Base-by-base conservation (phyloP, 768 basidiomycete genomes). In the Paxillus involutus region DNA sequence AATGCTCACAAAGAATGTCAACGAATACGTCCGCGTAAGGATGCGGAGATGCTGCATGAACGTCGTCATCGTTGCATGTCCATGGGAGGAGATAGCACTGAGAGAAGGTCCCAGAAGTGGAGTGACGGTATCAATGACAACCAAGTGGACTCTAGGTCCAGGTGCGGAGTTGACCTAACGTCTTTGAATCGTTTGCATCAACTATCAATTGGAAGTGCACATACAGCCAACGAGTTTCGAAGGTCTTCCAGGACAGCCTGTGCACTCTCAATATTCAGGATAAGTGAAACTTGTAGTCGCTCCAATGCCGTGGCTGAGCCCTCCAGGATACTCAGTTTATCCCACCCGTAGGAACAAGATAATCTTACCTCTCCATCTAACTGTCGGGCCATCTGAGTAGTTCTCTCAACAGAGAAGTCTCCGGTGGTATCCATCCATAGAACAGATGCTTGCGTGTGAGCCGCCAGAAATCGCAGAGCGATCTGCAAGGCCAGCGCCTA, bases 351-450 rank as follows among this genome's bases (percentile, higher is more conserved):
- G 33, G 56, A 32, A 52, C 21, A 1, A 47, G 29, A 35, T 24
- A 42, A 66, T 59, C 63, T 71, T 62, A 58, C 59, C 68, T 57
- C 60, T 53, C 58, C 47, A 35, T 59, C 56, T 44, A 64, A 59
- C 13, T 60, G 60, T 51, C 65, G 55, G 29, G 82, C 56, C 16
- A 84, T 59, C 19, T 71, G 61, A 3, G 68, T 56, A 2, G 82
- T 77, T 37, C 74, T 73, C 21, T 81, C 79, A 1, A 73, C 72
- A 36, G 85, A 79, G 63, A 91, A 88, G 56, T 82, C 82, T 1
- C 88, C 87, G 0, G 77, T 77, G 10, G 85, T 86, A 61, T 92
- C 89, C 44, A 92, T 77, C 90, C 90, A 92, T 6, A 83, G 63
- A 1, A 76, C 81, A 47, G 65, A 73, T 3, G 74, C 66, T n/a